Evolutionary conservation across 1,284 basidiomycete species (phyloP).

Genomic region (Pterulicium gracile): DNA sequence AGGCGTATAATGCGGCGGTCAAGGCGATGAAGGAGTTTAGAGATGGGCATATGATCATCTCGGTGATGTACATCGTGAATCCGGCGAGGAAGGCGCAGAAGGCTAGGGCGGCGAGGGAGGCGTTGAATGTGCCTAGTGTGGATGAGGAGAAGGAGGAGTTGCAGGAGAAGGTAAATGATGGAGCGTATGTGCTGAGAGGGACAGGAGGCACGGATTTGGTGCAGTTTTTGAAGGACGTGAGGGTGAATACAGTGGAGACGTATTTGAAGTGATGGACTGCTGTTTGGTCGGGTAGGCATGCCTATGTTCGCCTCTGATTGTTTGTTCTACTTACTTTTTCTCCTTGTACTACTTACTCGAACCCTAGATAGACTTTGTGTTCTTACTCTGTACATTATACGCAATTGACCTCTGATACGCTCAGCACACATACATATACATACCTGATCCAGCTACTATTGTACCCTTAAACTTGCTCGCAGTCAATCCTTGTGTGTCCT

Average conservation of each 20-base stretch:
- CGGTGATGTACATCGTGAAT: slow-evolving; percentile 74
- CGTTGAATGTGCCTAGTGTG: slow-evolving; percentile 4
- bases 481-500: no score
- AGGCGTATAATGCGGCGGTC: slow-evolving; percentile 70
- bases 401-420: no score
- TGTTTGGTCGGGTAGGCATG: no score
- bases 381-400: no score
- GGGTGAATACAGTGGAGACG: slow-evolving; percentile 50
- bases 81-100: slow-evolving; percentile 39
- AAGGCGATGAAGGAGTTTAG: slow-evolving; percentile 70
- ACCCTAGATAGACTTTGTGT: no score
- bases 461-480: no score
- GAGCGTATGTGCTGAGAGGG: slow-evolving; percentile 26
- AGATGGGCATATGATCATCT: slow-evolving; percentile 83
- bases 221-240: slow-evolving; percentile 70
- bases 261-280: background rate
- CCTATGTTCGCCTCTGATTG: background rate
- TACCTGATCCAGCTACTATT: no score
- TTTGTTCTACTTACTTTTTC: no score
- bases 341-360: no score
- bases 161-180: slow-evolving; percentile 28
- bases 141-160: slow-evolving; percentile 9
- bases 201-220: slow-evolving; percentile 84
- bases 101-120: slow-evolving; percentile 11
- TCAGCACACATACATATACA: no score